Evolutionary conservation across 352 stramenopile species (phyloP), one percentile per base, ranked within the genome.

Genomic region (Pythium rhizo-oryzae): DNA sequence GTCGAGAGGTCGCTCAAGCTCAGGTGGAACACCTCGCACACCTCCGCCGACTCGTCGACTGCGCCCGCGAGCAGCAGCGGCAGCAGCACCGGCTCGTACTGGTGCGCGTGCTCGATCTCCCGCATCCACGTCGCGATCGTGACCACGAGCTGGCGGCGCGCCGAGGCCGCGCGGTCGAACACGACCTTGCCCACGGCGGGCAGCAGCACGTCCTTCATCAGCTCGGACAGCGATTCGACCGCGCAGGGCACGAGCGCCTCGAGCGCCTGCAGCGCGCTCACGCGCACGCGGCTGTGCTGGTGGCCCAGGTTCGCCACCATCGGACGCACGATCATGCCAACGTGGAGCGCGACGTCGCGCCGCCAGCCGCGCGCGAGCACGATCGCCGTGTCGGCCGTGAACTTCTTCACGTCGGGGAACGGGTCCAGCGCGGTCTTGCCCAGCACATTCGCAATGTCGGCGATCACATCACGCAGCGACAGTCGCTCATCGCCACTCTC

Each of bases 361-460:
- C 72, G 76, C 88, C 85, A 93, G 3, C 57, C 71, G 9, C 59
- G 73, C 0, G 81, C 83, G 12, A 94, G 71, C 21, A 83, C 70
- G 35, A 92, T 82, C 41, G 84, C 74, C 44, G 77, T 87, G 51
- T 93, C 86, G 18, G 80, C 75, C 1, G 79, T 82, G 60, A 87
- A 76, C 59, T 93, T 92, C 72, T 94, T 96, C 52, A 79, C 85
- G 43, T 96, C 88, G 12, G 88, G 86, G 53, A 94, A 96, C 55
- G 79, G 79, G 57, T 96, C 88, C 43, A 88, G 61, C 18, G 81
- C 76, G 2, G 80, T 82, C 70, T 93, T 94, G 49, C 77, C 84
- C n/a, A 96, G 54, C 24, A 78, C 81, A 37, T 93, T 92, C 25
- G 80, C 80, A 28, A 94, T 49, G 43, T 89, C 80, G 6, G 79